These are phyloP conservation scores for Sphagnum tenellum DNA, from an alignment of 225 moss, liverwort and hornwort genomes.

Conservation along the genomic window DNA sequence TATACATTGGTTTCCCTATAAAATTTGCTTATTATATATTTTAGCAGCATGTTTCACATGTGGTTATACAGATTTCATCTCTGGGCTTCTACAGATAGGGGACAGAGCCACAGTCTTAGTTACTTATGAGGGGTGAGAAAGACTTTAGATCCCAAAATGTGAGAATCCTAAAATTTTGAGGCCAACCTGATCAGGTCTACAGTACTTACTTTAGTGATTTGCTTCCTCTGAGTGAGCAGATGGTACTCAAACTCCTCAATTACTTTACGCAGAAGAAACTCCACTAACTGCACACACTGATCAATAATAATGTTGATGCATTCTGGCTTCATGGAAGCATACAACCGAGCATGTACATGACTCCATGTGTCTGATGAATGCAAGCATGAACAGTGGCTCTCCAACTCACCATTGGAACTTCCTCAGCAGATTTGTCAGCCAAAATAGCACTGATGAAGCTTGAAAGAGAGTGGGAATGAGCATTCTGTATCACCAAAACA, in stretches of 20 bases:
- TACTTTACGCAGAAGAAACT: constrained; percentile 56
- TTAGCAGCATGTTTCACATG: too few species aligned
- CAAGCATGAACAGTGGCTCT: not conserved
- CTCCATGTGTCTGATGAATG: too few species aligned
- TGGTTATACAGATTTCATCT: too few species aligned
- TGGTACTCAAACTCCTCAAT: constrained; percentile 45
- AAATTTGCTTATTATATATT: too few species aligned
- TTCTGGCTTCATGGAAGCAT: too few species aligned
- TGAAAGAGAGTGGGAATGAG: constrained; percentile 46
- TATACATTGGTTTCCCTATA: too few species aligned
- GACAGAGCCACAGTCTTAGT: too few species aligned
- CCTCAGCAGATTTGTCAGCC: constrained; percentile 41
- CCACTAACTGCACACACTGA: constrained; percentile 33
- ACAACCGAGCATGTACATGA: too few species aligned
- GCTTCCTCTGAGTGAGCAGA: constrained; percentile 48
- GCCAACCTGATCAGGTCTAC: too few species aligned
- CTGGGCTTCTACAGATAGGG: too few species aligned
- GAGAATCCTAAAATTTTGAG: not conserved
- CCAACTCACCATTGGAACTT: constrained; percentile 45
- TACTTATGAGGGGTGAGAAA: not conserved
- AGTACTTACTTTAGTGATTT: constrained; percentile 44
- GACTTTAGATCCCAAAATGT: not conserved
- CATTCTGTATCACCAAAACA: constrained; percentile 16
- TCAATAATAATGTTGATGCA: not conserved
- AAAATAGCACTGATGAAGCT: constrained; percentile 49